Evolutionary conservation across 1,284 basidiomycete species (phyloP).

Genomic region (Malassezia nana): DNA sequence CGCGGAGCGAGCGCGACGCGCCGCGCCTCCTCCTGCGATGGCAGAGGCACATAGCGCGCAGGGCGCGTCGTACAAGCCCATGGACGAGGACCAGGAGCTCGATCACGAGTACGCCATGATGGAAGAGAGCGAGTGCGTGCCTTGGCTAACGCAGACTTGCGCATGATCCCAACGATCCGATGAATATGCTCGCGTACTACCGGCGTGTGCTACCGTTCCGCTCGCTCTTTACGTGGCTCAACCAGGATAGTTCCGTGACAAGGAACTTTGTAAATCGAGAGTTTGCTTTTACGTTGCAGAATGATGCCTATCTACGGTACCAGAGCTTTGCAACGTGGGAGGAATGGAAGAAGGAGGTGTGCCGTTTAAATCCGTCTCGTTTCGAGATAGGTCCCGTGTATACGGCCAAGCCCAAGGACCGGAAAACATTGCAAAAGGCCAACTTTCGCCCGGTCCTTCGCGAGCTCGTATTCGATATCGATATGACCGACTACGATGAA

Average conservation of each 20-base stretch:
- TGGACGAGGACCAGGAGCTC: conserved; percentile 19
- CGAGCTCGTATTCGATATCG: conserved; percentile 98
- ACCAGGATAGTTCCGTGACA: conserved; percentile 70
- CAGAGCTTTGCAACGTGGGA: conserved; percentile 76
- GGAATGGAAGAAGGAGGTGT: conserved; percentile 75
- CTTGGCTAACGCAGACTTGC: conserved; percentile 43
- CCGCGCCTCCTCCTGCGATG: neutral
- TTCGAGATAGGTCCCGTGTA: conserved; percentile 97
- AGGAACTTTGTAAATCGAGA: conserved; percentile 60
- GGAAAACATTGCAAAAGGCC: conserved; percentile 68
- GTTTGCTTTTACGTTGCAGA: conserved; percentile 87
- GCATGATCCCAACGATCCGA: conserved; percentile 52
- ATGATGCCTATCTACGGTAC: conserved; percentile 85
- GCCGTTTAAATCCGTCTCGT: conserved; percentile 52
- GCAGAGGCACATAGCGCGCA: neutral
- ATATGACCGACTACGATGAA: conserved; percentile 98
- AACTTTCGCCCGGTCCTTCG: conserved; percentile 69
- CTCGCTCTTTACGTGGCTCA: conserved; percentile 85
- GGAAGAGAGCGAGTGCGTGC: conserved; percentile 24
- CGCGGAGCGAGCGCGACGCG: neutral
- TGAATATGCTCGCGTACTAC: conserved; percentile 80
- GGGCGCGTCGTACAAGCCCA: neutral
- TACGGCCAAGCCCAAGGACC: conserved; percentile 78
- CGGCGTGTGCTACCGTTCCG: conserved; percentile 86
- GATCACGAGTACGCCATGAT: conserved; percentile 29